phyloP scores from a whole-genome alignment of 2,329 filamentous ascomycete species.

The Trichoderma koningiopsis region DNA sequence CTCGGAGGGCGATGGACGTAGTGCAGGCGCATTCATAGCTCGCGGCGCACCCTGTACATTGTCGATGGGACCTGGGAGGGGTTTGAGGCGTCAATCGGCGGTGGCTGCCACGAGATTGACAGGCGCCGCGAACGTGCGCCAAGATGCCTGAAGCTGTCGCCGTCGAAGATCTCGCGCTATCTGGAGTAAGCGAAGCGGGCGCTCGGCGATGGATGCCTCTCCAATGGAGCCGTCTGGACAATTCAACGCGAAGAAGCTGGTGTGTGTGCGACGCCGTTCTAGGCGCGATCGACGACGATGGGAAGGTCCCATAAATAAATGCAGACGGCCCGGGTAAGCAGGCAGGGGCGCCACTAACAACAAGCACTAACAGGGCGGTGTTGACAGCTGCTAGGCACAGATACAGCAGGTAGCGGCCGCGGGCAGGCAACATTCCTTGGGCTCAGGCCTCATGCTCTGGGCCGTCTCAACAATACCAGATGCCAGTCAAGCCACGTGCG shows the following conservation, averaged over 20 bases:
- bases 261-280: constrained; percentile 18
- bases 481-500: constrained; percentile 10
- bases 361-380: neutral
- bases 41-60: constrained; percentile 20
- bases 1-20: constrained; percentile 5
- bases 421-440: neutral
- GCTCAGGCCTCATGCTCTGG: neutral
- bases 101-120: neutral
- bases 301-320: constrained; percentile 17
- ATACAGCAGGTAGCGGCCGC: constrained; percentile 9
- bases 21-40: constrained; percentile 25
- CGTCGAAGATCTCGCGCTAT: neutral
- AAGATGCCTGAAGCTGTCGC: neutral
- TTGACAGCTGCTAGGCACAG: neutral
- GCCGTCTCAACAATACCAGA: neutral
- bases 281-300: constrained; percentile 20
- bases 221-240: neutral
- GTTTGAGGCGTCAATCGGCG: neutral
- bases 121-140: neutral
- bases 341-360: constrained; percentile 7
- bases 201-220: constrained; percentile 6
- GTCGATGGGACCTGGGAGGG: constrained; percentile 11
- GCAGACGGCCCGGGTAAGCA: constrained; percentile 6
- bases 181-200: neutral
- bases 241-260: constrained; percentile 12